Conservation (phyloP, 495 filamentous ascomycete genomes). For the Pyrenula massariospora region DNA sequence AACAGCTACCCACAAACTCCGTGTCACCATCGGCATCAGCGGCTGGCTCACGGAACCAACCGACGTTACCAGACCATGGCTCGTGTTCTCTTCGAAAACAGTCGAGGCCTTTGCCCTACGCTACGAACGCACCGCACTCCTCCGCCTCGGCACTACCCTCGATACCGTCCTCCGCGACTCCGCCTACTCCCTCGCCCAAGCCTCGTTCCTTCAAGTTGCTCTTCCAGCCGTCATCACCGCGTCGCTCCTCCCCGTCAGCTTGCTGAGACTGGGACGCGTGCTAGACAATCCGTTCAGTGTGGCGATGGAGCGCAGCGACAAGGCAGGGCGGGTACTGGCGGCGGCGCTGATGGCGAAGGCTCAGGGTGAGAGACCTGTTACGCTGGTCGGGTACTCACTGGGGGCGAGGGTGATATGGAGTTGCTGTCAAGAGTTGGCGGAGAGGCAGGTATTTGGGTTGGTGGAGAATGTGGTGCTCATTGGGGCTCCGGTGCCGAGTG, state of each 20-base stretch:
- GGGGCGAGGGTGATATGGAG: conserved; percentile 59
- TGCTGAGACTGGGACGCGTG: conserved; percentile 54
- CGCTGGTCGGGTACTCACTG: conserved; percentile 57
- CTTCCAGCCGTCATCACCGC: conserved; percentile 49
- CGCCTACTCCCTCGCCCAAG: conserved; percentile 50
- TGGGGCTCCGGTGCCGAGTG: conserved; percentile 48
- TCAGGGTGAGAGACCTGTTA: conserved; percentile 60
- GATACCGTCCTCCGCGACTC: conserved; percentile 46
- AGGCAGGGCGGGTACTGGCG: conserved; percentile 54
- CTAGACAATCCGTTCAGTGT: conserved; percentile 64
- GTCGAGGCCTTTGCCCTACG: conserved; percentile 56
- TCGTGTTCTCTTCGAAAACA: conserved; percentile 33
- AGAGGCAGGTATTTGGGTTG: conserved; percentile 55
- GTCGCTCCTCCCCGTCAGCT: conserved; percentile 49
- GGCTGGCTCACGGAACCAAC: conserved; percentile 50
- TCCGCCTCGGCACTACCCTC: conserved; percentile 47
- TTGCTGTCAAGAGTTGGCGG: conserved; percentile 50
- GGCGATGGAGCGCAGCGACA: conserved; percentile 53
- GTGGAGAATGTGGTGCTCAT: conserved; percentile 60
- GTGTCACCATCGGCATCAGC: conserved; percentile 51
- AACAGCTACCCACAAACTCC: conserved; percentile 18
- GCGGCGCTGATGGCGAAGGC: conserved; percentile 58
- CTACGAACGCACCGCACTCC: conserved; percentile 54
- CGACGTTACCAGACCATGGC: conserved; percentile 51
- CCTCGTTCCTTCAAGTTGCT: conserved; percentile 52